A percentile compares a stretch with the other conserved stretches of the same genome.
Conservation (phyloP, 2,329 filamentous ascomycete genomes). For the Trichophyton mentagrophytes region DNA sequence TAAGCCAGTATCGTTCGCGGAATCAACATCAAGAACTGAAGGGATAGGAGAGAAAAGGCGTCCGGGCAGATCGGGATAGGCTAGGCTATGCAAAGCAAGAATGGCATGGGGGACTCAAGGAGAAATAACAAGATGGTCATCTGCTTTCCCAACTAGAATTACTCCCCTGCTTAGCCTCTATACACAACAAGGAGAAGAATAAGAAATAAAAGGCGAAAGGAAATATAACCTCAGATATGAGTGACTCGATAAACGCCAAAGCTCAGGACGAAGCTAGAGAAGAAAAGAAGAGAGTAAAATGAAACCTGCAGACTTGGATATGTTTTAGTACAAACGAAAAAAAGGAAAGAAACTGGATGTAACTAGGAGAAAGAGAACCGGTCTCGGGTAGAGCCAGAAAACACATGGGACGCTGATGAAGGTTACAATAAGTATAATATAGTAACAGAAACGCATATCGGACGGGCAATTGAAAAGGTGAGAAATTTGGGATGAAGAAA, state of each 20-base stretch:
- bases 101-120: neutral
- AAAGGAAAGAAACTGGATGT: neutral
- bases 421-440: neutral
- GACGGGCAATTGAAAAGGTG: neutral
- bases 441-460: neutral
- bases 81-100: neutral
- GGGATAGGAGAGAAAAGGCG: neutral
- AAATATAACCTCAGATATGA: neutral
- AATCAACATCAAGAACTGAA: neutral
- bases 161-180: neutral
- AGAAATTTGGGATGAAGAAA: neutral
- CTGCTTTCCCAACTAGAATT: neutral
- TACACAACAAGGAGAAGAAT: neutral
- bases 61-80: neutral
- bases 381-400: neutral
- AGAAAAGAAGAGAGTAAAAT: neutral
- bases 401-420: neutral
- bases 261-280: neutral
- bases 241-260: neutral
- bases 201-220: conserved; percentile 1
- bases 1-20: neutral
- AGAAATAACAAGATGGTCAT: neutral
- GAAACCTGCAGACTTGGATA: neutral
- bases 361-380: neutral
- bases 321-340: neutral